Base-by-base conservation (phyloP, 805 yeast genomes). In the Kluyveromyces dobzhanskii region DNA sequence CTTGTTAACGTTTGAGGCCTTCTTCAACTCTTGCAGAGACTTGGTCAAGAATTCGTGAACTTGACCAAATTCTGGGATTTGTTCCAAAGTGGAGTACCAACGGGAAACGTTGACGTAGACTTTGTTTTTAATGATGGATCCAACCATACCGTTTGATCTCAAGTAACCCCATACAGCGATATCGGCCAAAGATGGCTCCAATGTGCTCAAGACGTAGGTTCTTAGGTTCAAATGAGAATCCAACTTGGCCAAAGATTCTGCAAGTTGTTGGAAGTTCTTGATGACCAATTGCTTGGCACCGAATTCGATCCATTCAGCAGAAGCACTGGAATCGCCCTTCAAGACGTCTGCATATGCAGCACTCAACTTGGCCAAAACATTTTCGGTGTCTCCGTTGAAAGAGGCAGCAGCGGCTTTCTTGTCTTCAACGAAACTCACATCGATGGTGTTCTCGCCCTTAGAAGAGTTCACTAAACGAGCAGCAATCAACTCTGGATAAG, bases 111-210 rank as follows among this genome's bases (percentile, higher is more conserved):
- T 90, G 60, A 78, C 71, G 68, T 82, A 86, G 27, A 80, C 82
- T 38, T 80, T 85, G 65, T 77, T 83, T 69, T 86, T 88, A 63
- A 87, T 74, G 47, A 85, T 81, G 13, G 95, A 84, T 17, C 92
- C 95, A 70, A 88, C 85, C 59, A 90, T 80, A 39, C 94, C 86
- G 61, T 92, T 90, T 46, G 95, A 85, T 66, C 97, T 78, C 50
- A 90, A 70, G 35, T 82, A 85, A 62, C 97, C 97, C 97, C 97
- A 90, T 16, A 83, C 71, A 12, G 90, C 84, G 44, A 86, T 69
- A 64, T 90, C 98, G 38, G 94, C 92, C 32, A 78, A 61, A 11
- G 94, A 67, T 45, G 73, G 66, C n/a, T 67, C 49, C 63, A 78
- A 71, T 6, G 57, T 57, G 29, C 92, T 95, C 40, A 74, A 63